Evolutionary conservation across 805 yeast genomes (phyloP).

Genomic region (Citeromyces nyonsensis): DNA sequence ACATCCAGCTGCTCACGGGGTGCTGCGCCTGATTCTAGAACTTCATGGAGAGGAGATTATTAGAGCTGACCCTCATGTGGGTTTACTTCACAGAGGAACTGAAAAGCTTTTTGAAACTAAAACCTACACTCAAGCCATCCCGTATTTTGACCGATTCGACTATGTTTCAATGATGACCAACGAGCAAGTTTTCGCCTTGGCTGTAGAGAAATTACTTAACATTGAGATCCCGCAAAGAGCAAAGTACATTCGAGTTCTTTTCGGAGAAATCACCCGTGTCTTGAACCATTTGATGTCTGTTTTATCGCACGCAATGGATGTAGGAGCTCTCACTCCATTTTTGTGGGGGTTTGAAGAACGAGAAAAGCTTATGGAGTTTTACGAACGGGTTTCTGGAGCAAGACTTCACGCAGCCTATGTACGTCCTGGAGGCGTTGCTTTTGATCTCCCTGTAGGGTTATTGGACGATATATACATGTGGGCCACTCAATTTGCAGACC

Average conservation of each 20-base stretch:
- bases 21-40: conserved; percentile 72
- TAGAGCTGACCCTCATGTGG: conserved; percentile 81
- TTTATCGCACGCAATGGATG: conserved; percentile 84
- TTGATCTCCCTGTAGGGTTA: conserved; percentile 74
- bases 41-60: conserved; percentile 81
- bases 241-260: conserved; percentile 70
- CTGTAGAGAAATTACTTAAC: conserved; percentile 73
- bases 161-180: conserved; percentile 84
- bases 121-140: conserved; percentile 79
- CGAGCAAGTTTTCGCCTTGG: conserved; percentile 72
- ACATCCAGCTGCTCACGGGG: conserved; percentile 94
- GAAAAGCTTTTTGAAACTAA: conserved; percentile 78
- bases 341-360: conserved; percentile 92
- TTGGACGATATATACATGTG: conserved; percentile 89
- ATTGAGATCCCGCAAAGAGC: conserved; percentile 78
- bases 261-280: conserved; percentile 76
- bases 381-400: conserved; percentile 84
- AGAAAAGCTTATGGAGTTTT: conserved; percentile 85
- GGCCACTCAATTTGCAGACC: conserved; percentile 92
- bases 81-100: conserved; percentile 77
- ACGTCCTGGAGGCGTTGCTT: conserved; percentile 87
- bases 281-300: conserved; percentile 80
- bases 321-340: conserved; percentile 87
- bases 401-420: conserved; percentile 80
- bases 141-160: conserved; percentile 79